These are phyloP conservation scores for Nicotiana rustica DNA, from an alignment of 305 asterid species.

Conservation along the genomic window DNA sequence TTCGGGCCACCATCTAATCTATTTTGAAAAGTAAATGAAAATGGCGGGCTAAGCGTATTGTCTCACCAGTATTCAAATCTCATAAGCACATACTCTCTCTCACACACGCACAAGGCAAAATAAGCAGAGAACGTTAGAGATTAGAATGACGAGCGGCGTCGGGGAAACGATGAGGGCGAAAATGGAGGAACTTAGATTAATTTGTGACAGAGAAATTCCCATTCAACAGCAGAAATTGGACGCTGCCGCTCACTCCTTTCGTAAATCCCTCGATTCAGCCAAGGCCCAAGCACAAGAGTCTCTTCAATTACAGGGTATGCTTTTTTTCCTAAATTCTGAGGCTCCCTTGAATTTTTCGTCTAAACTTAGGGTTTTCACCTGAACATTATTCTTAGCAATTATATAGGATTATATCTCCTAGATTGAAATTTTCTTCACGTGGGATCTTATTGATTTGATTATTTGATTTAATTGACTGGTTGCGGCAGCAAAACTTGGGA, in stretches of 20 bases:
- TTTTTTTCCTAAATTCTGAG: conserved; percentile 36
- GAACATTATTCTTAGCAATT: not conserved
- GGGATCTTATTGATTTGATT: conserved; percentile 27
- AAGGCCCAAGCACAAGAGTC: conserved; percentile 58
- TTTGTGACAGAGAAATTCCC: conserved; percentile 72
- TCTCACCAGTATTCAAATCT: conserved; percentile 14
- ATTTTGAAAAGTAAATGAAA: conserved; percentile 1
- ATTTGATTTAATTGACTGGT: conserved; percentile 28
- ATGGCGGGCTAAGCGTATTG: conserved; percentile 26
- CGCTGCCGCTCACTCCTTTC: conserved; percentile 40
- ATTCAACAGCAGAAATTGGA: conserved; percentile 71
- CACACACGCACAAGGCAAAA: not conserved
- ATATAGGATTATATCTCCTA: not conserved
- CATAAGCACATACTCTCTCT: not conserved
- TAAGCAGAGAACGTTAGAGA: not conserved
- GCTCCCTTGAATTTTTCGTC: conserved; percentile 27
- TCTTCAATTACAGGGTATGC: conserved; percentile 65
- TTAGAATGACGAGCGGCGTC: conserved; percentile 58
- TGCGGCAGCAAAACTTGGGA: conserved; percentile 48
- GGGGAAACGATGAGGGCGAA: conserved; percentile 44
- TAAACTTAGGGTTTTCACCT: conserved; percentile 31
- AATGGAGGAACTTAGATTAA: conserved; percentile 68
- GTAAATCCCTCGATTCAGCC: conserved; percentile 51
- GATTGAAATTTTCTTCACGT: not conserved
- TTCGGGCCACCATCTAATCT: not conserved